Percentiles rank a stretch among this genome's conserved stretches.
These are phyloP conservation scores for Teunomyces kruisii DNA, from an alignment of 805 yeast species.

Conservation along the genomic window DNA sequence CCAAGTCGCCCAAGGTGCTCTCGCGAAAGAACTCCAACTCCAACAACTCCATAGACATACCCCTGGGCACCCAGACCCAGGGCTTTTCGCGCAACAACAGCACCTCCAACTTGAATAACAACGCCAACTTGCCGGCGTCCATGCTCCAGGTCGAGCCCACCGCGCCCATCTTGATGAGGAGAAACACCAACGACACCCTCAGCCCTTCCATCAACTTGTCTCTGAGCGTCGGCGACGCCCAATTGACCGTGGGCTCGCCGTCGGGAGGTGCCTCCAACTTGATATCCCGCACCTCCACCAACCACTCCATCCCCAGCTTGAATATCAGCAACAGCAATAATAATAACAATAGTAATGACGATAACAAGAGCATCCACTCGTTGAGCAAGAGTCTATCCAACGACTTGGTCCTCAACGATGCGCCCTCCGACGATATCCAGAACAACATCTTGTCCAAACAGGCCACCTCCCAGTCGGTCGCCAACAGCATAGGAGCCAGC, in stretches of 20 bases:
- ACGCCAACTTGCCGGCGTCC: constrained; percentile 52
- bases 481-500: neutral
- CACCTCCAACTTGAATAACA: constrained; percentile 15
- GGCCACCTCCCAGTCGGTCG: neutral
- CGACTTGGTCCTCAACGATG: constrained; percentile 1
- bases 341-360: no score
- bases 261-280: constrained; percentile 15
- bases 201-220: constrained; percentile 6
- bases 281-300: constrained; percentile 22
- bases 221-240: constrained; percentile 9
- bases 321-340: constrained; percentile 4
- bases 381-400: constrained; percentile 2
- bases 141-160: constrained; percentile 72
- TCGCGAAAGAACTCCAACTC: constrained; percentile 32
- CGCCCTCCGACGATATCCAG: neutral
- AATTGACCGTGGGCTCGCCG: constrained; percentile 2
- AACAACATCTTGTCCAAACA: constrained; percentile 2
- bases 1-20: constrained; percentile 29
- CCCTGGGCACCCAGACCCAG: neutral
- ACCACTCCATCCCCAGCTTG: constrained; percentile 17
- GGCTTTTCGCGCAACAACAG: constrained; percentile 7
- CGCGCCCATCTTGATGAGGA: constrained; percentile 65
- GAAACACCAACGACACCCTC: constrained; percentile 43
- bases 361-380: neutral
- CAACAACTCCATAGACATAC: constrained; percentile 8